Conservation (phyloP, 208 protist species). For the Leptomonas pyrrhocoris region DNA sequence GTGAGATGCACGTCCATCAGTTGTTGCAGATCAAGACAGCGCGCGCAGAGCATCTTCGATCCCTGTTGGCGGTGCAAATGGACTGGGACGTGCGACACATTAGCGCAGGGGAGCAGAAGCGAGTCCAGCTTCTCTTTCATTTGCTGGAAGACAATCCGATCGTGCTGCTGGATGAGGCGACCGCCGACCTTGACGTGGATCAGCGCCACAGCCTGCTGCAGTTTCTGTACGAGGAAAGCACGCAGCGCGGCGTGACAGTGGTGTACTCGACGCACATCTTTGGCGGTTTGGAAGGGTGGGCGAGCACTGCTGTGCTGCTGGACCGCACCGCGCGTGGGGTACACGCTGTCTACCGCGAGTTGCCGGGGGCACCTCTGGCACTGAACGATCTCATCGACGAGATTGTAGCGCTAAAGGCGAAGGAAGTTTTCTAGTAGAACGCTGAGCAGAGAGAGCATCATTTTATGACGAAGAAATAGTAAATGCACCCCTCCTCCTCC, state of each 20-base stretch:
- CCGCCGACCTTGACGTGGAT: constrained; percentile 90
- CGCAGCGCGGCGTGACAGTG: constrained; percentile 77
- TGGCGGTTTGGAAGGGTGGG: constrained; percentile 88
- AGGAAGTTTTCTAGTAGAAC: constrained; percentile 35
- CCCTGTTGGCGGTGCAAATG: constrained; percentile 75
- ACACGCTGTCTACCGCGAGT: constrained; percentile 40
- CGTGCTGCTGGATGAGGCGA: constrained; percentile 91
- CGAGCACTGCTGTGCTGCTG: constrained; percentile 65
- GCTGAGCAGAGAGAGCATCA: background rate
- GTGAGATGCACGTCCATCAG: constrained; percentile 74
- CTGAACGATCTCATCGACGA: constrained; percentile 36
- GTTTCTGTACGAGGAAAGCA: constrained; percentile 86
- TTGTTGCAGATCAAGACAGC: constrained; percentile 60
- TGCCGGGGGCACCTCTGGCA: constrained; percentile 25
- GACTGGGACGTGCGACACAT: constrained; percentile 87
- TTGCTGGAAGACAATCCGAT: constrained; percentile 60
- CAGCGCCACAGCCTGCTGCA: constrained; percentile 80
- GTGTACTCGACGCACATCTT: constrained; percentile 95
- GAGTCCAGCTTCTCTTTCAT: constrained; percentile 88
- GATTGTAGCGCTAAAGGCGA: constrained; percentile 51
- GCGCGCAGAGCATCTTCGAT: constrained; percentile 50
- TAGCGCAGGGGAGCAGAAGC: constrained; percentile 84
- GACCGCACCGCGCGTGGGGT: constrained; percentile 60
- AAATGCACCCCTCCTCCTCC: too few relatives aligned
- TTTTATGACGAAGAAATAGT: too few relatives aligned